Base-by-base conservation (phyloP, 768 basidiomycete species). In the Xerocomus brunneocitrinus region DNA sequence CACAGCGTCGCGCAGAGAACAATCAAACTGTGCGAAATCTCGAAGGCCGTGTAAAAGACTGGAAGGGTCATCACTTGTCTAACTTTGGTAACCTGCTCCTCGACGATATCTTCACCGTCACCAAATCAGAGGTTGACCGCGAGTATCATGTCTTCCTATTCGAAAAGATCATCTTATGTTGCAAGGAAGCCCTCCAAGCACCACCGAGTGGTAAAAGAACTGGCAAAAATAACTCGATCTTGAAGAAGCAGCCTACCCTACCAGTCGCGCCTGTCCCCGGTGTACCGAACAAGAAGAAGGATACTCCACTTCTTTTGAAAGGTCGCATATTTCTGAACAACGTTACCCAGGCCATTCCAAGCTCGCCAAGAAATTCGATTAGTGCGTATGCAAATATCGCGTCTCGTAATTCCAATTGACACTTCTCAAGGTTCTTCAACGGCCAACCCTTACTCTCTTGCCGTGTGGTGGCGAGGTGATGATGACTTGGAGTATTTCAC, bases 81-180 rank as follows among this genome's bases (percentile, higher is more conserved):
- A 90, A 93, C 68, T 98, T 99, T 59, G 97, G 97, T 55, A 84
- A 91, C 60, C 87, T 99, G 50, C 79, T 95, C 32, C 81, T 98
- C 30, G 95, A 98, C 67, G 97, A 98, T 67, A 81, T 93, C 52
- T 98, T 98, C 70, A 84, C 87, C 53, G 97, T 98, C 53, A 95
- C 89, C 62, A 99, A 98, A 72, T 89, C 87, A 46, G 94, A 95
- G 54, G 89, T 94, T 63, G 94, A 98, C 68, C 83, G 97, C 61
- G 97, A 99, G 70, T 98, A 98, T 64, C 93, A 95, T 61, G 95
- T 99, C 53, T 99, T 98, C 79, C 77, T 99, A 34, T 99, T 99
- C 60, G 95, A 98, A 74, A 93, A 93, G 75, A 99, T 99, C 71
- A 93, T 99, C 59, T 80, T 98, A 22, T 99, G 97, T 72, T 98